Base-by-base conservation (phyloP, 352 stramenopile genomes). In the Globisporangium ultimum region DNA sequence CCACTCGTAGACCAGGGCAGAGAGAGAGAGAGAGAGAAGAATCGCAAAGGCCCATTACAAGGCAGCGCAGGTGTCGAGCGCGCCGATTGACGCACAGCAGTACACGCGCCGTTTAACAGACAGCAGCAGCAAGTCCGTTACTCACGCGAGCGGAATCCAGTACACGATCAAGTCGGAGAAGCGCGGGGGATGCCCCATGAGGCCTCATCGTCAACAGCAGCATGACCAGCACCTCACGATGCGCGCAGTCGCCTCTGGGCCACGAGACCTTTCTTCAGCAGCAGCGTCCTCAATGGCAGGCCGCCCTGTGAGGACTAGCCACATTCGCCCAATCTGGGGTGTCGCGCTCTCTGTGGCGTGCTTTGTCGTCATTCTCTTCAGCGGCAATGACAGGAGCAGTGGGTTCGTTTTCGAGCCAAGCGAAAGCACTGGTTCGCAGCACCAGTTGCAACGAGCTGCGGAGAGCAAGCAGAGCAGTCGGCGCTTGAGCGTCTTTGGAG, bases 401-500 rank as follows among this genome's bases (percentile, higher is more conserved):
- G 12, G 24, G 5, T 28, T 28, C 5, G 24, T 28, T 28, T 36
- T 5, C 28, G 12, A 45, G 12, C 12, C 40, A 4, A 45, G 4
- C 13, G 40, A 5, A 45, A 15, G 40, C 40, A 18, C 40, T n/a
- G 17, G 10, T 8, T 8, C 17, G 0, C 24, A 36, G 24, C 38
- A 40, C 6, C 21, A 42, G 8, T 21, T 42, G 12, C 20, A 38
- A 13, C 21, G 14, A 34, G 2, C 6, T 21, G 2, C 21, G 24
- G 2, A 43, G 22, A 17, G 14, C 4, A n/a, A 55, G 15, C 53
- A 70, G 36, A 61, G 45, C 20, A 18, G 8, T n/a, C 68, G 76
- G 6, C 58, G 64, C 2, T 69, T 89, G 42, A 74, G 55, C 24
- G 55, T 89, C 24, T 85, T 88, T 51, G 72, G 67, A 18, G 54